Conservation (phyloP, 257 asterid species). For the Penstemon newberryi region DNA sequence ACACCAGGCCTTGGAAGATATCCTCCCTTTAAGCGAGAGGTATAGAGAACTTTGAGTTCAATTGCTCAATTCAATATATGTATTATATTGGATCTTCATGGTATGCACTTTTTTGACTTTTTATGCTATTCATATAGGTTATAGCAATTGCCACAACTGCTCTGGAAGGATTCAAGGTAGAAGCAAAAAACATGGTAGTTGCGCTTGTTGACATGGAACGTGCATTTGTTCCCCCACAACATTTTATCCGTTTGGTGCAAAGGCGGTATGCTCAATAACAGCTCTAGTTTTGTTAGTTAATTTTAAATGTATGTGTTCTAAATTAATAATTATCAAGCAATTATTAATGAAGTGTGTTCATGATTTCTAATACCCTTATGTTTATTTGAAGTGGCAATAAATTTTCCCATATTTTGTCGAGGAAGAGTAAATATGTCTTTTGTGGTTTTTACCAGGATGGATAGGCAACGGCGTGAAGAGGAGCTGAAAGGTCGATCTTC, state of each 20-base stretch:
- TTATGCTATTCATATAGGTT: constrained; percentile 49
- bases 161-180: constrained; percentile 82
- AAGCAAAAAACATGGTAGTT: constrained; percentile 92
- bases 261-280: constrained; percentile 53
- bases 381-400: constrained; percentile 1
- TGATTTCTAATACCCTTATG: neutral
- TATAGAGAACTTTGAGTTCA: constrained; percentile 26
- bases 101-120: neutral
- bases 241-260: constrained; percentile 80
- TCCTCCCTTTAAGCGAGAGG: constrained; percentile 99
- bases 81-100: constrained; percentile 24
- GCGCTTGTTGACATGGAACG: constrained; percentile 99
- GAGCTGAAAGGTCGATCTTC: constrained; percentile 85
- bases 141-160: constrained; percentile 85
- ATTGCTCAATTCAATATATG: neutral
- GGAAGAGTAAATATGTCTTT: constrained; percentile 12
- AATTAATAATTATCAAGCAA: neutral
- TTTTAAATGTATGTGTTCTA: neutral
- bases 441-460: constrained; percentile 64
- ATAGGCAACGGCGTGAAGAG: constrained; percentile 93
- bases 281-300: constrained; percentile 1
- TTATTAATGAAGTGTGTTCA: neutral
- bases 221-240: constrained; percentile 96
- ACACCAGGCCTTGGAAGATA: constrained; percentile 99
- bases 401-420: neutral